Evolutionary conservation across 148 eudicot species (phyloP).

Genomic region (Rhododendron griersonianum): DNA sequence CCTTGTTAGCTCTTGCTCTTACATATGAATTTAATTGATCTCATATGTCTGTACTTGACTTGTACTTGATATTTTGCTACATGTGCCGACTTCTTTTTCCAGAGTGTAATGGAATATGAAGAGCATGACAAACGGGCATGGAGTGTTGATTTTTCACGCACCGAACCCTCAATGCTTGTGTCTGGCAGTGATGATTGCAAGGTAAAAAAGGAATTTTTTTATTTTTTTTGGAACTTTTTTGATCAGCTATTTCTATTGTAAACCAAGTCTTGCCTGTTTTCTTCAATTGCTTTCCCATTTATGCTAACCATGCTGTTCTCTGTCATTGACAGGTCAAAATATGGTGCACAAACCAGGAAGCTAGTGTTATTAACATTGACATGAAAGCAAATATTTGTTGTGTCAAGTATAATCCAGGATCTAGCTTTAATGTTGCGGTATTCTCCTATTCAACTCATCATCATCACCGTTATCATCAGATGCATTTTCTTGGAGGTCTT

Average conservation of each 20-base stretch:
- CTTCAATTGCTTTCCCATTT: not conserved
- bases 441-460: not conserved
- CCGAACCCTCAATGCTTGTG: slow-evolving; percentile 75
- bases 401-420: slow-evolving; percentile 79
- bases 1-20: not conserved
- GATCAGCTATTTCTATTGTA: not conserved
- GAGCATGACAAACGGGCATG: slow-evolving; percentile 79
- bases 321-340: slow-evolving; percentile 53
- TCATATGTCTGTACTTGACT: not conserved
- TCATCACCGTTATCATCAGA: not conserved
- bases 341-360: slow-evolving; percentile 76
- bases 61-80: not conserved
- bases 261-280: not conserved
- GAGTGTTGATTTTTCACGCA: slow-evolving; percentile 76
- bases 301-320: not conserved
- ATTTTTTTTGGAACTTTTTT: not conserved
- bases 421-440: slow-evolving; percentile 67
- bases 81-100: not conserved
- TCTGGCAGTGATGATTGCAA: slow-evolving; percentile 82
- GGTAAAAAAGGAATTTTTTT: slow-evolving; percentile 22
- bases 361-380: slow-evolving; percentile 68
- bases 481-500: not conserved
- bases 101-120: slow-evolving; percentile 80
- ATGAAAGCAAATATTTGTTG: slow-evolving; percentile 81
- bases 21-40: not conserved